phyloP scores from a whole-genome alignment of 345 rosid species.

The Angophora floribunda region DNA sequence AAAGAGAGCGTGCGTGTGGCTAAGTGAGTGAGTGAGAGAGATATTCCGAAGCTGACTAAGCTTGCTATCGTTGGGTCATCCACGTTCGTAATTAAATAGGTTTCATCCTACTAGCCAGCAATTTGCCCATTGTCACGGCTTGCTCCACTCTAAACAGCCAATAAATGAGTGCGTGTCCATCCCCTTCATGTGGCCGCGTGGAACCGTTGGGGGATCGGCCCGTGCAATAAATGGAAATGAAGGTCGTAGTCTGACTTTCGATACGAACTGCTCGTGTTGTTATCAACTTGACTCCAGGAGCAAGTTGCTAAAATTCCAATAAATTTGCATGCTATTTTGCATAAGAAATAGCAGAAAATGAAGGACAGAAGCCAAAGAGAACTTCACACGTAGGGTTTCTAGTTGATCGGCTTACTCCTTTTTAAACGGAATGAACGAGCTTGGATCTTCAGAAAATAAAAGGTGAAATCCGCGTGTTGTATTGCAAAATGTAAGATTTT shows the following conservation, averaged over 20 bases:
- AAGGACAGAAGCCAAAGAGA: neutral
- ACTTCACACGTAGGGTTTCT: neutral
- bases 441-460: neutral
- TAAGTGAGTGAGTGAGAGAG: neutral
- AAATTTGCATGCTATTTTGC: neutral
- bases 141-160: neutral
- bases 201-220: conserved; percentile 25
- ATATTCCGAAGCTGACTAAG: neutral
- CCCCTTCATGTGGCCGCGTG: conserved; percentile 7
- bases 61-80: neutral
- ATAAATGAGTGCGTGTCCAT: conserved; percentile 1
- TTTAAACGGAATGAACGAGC: neutral
- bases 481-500: too few relatives aligned
- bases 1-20: neutral
- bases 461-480: too few relatives aligned
- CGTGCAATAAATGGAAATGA: conserved; percentile 10
- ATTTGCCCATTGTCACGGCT: neutral
- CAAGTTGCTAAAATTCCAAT: neutral
- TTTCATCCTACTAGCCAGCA: neutral
- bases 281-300: neutral
- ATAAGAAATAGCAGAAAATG: neutral
- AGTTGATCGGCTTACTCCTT: neutral
- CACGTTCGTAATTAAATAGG: neutral
- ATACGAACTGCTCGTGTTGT: neutral
- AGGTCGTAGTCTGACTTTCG: neutral